Conservation (phyloP, 345 rosid species). For the Sapria himalayana region DNA sequence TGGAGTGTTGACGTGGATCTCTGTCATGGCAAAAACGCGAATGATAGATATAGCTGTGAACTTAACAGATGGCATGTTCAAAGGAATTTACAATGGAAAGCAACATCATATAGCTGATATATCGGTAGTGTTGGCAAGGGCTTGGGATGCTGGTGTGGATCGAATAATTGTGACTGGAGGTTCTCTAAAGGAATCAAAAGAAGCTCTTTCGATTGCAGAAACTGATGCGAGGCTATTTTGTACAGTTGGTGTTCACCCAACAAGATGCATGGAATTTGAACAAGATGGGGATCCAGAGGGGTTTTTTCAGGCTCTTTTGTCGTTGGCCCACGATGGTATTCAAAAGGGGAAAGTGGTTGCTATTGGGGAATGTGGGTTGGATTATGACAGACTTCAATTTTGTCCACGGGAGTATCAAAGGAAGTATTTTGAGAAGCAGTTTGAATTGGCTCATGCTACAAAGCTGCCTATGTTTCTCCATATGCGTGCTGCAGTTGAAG, state of each 20-base stretch:
- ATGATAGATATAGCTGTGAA: conserved; percentile 92
- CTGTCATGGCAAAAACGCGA: conserved; percentile 36
- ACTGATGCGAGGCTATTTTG: conserved; percentile 87
- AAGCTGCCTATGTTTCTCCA: conserved; percentile 91
- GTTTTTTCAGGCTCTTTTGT: conserved; percentile 61
- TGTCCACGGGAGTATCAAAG: conserved; percentile 61
- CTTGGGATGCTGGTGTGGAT: conserved; percentile 91
- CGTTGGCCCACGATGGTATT: conserved; percentile 64
- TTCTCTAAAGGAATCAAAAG: conserved; percentile 65
- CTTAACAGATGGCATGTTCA: conserved; percentile 99
- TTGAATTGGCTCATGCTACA: conserved; percentile 70
- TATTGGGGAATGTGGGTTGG: conserved; percentile 92
- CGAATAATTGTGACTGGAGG: conserved; percentile 96
- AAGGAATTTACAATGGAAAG: conserved; percentile 77
- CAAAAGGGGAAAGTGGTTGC: conserved; percentile 95
- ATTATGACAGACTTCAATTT: conserved; percentile 92
- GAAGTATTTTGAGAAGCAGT: conserved; percentile 96
- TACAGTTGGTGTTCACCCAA: conserved; percentile 92
- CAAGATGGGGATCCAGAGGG: conserved; percentile 71
- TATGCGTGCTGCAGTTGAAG: conserved; percentile 85
- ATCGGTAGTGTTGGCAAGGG: conserved; percentile 51
- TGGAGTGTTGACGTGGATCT: too few species aligned
- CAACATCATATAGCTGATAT: conserved; percentile 57
- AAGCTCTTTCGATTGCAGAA: conserved; percentile 94
- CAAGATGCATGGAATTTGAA: conserved; percentile 96